These are phyloP conservation scores for Psilocybe cubensis DNA, from an alignment of 768 basidiomycete species.

Conservation along the genomic window DNA sequence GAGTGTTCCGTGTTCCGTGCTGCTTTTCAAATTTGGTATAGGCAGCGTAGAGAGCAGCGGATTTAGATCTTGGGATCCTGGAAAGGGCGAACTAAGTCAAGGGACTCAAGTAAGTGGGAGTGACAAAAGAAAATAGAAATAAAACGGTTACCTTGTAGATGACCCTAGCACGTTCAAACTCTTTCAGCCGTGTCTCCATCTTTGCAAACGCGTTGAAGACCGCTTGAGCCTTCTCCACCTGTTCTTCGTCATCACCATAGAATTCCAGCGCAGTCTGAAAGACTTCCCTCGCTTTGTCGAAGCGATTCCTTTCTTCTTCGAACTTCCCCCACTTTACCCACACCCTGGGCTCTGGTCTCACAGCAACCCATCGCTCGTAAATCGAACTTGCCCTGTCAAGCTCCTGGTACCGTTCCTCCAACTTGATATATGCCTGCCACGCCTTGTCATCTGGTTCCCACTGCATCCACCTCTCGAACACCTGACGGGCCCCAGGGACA, in stretches of 20 bases:
- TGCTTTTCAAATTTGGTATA: conserved; percentile 99
- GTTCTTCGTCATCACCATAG: conserved; percentile 86
- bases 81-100: conserved; percentile 84
- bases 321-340: conserved; percentile 89
- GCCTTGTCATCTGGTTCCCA: conserved; percentile 99
- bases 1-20: conserved; percentile 83
- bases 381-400: conserved; percentile 89
- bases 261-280: conserved; percentile 92
- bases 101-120: not conserved
- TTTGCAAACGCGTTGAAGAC: conserved; percentile 94
- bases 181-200: conserved; percentile 96
- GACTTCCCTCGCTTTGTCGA: conserved; percentile 82
- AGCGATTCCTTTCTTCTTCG: conserved; percentile 78
- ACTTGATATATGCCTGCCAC: conserved; percentile 99
- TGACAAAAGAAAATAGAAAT: not conserved
- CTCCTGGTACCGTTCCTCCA: conserved; percentile 94
- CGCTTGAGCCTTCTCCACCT: conserved; percentile 95
- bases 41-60: conserved; percentile 82
- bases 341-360: conserved; percentile 79
- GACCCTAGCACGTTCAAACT: conserved; percentile 94
- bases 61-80: conserved; percentile 91
- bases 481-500: conserved; percentile 93
- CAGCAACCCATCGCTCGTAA: conserved; percentile 89
- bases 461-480: conserved; percentile 99
- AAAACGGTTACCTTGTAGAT: conserved; percentile 81